Evolutionary conservation across 2,329 filamentous ascomycete genomes (phyloP), one percentile per base, ranked within the genome.

Genomic region (Curvularia sp.): DNA sequence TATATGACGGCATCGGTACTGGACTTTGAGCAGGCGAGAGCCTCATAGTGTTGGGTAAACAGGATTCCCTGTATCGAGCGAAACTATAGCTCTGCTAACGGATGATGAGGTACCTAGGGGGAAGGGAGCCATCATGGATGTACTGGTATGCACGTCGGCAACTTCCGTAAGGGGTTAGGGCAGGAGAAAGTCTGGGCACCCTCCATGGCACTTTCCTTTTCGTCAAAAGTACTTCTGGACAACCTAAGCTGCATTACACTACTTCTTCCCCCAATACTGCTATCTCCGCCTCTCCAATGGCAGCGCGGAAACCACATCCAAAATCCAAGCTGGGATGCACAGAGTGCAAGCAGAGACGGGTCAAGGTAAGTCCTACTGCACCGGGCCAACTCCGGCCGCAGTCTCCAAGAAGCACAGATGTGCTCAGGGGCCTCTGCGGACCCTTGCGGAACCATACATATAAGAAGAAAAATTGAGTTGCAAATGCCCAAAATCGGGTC

Each of bases 311-410:
- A 42, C 49, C 61, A n/a, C 64, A 66, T 46, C 41, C 31, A 4
- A 66, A 67, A 43, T 54, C 62, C 6, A 62, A 47, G 54, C 26
- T 60, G 6, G 60, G 62, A 5, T 68, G 66, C 18, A 13, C 47
- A n/a, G 52, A 31, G 43, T 70, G 66, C 41, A 68, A 66, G 26
- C 60, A 61, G 13, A 56, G 61, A 50, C 57, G 61, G 20, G 38
- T 68, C 39, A 66, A 66, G 62, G 64, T 67, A 58, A 24, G 60
- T 28, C 12, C 12, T 53, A 28, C 50, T 18, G 10, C 13, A 22
- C 30, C 30, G 41, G 28, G 20, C n/a, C 41, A 43, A 38, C 10
- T 7, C 50, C 24, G 50, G 30, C n/a, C 28, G 24, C 43, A 24
- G 18, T 47, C 22, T 24, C 42, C n/a, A 43, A 38, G 20, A 24